These are phyloP conservation scores for Rhizophagus prolifer DNA, from an alignment of 192 early-diverging fungal genomes.

Conservation along the genomic window DNA sequence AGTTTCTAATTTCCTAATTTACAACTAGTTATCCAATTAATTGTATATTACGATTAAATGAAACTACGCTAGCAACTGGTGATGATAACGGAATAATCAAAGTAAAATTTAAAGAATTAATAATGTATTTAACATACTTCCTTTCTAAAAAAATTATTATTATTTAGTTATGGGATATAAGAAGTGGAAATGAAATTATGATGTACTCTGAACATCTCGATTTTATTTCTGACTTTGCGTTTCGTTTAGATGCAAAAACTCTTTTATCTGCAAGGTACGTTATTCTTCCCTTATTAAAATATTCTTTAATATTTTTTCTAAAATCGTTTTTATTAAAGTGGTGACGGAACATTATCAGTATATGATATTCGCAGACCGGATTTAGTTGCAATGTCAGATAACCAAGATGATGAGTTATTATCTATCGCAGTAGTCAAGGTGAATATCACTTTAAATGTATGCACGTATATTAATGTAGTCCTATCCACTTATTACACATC, in stretches of 20 bases:
- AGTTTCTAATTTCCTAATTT: background rate
- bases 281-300: background rate
- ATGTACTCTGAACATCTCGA: conserved; percentile 86
- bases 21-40: conserved; percentile 74
- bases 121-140: background rate
- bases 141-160: conserved; percentile 1
- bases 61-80: conserved; percentile 83
- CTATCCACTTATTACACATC: background rate
- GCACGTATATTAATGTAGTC: background rate
- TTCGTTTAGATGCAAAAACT: conserved; percentile 66
- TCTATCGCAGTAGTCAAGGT: conserved; percentile 75
- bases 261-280: conserved; percentile 70
- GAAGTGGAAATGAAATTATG: conserved; percentile 72
- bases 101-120: conserved; percentile 35
- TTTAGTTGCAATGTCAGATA: conserved; percentile 83
- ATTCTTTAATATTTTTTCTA: background rate
- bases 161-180: conserved; percentile 83
- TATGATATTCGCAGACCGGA: conserved; percentile 89
- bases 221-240: conserved; percentile 88
- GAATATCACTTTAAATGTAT: background rate
- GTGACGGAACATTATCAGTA: conserved; percentile 87
- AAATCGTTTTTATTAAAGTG: conserved; percentile 46
- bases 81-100: conserved; percentile 91
- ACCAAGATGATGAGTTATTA: conserved; percentile 94
- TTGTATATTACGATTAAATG: conserved; percentile 65